Base-by-base conservation (phyloP, 768 basidiomycete genomes). In the Psilocybe azurescens region DNA sequence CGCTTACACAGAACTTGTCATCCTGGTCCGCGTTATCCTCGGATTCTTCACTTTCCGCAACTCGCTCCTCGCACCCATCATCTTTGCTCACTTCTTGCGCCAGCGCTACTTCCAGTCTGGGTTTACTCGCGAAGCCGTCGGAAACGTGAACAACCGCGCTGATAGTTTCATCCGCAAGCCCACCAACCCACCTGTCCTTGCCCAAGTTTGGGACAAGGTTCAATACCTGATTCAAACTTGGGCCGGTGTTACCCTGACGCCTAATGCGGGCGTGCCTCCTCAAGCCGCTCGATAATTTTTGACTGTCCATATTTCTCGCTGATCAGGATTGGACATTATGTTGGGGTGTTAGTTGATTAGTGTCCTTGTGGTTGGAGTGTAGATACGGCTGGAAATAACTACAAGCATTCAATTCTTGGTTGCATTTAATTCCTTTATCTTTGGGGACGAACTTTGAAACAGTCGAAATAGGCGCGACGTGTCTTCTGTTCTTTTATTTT, bases 101-200 rank as follows among this genome's bases (percentile, higher is more conserved):
- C 89, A 94, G 72, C 89, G 97, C 64, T 98, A 93, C 83, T 94
- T 90, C 79, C 94, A 97, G 75, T 97, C 95, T 20, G 82, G 85
- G 4, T 99, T 97, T 75, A 97, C 95, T 13, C 91, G 94, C 56
- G 84, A 90, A 20, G 95, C 96, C 10, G 70, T 94, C 54, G 72
- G 79, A 39, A 71, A 67, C 28, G 72, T 79, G n/a, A 78, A 82
- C 41, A 79, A 76, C 32, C 72, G 68, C 38, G 74, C 90, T 38
- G 83, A 87, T 32, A 72, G 67, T 3, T 79, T 81, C 56, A 77
- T 85, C 51, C 74, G 69, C 64, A 80, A 76, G 67, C 80, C 84
- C 3, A 84, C 84, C 3, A 80, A 82, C 61, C 89, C 87, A 0
- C 88, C 91, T 1, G 75, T 80, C 5, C 73, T 87, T 4, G 75